Base-by-base conservation (phyloP, 1,284 basidiomycete genomes). In the Volvariella surrecta region DNA sequence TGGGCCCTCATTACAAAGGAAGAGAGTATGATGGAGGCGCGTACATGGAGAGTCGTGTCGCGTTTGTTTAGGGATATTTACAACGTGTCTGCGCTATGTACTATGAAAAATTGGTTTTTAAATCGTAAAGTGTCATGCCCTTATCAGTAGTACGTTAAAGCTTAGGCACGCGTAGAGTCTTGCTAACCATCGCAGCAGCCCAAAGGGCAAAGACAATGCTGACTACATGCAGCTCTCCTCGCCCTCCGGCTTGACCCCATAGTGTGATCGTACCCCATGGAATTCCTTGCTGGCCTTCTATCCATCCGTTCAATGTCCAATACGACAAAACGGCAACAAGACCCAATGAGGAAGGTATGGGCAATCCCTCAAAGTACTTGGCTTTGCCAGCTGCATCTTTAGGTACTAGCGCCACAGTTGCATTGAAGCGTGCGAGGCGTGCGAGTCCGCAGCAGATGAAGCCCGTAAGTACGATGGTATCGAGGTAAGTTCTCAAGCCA, bases 361-460 rank as follows among this genome's bases (percentile, higher is more conserved):
- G 96, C 17, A 99, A 73, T 4, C 95, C 96, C 64, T 99, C 95
- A 62, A 99, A 99, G 67, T 95, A 98, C 58, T 83, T 83, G 13
- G 88, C 76, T 61, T 97, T 99, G 43, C 96, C 95, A 20, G 72
- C 72, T 3, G 62, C 63, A 58, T 95, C 90, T 61, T 95, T 93
- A 1, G 96, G 96, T 20, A 98, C 76, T 38, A 91, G 72, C 1
- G 96, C 96, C 40, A 96, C 94, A 0, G 96, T 99, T 10, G 94
- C 96, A 62, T 99, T 99, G 76, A 98, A 99, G 32, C 96, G 81
- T 4, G 95, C 95, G 39, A 99, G 82, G 39, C 95, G 82, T 17
- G 96, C 96, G 44, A 99, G 80, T 31, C 96, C 96, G 59, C 88
- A 90, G 58, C 95, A 98, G 52, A 98, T 90, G 63, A 98, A 99